Evolutionary conservation across 768 basidiomycete genomes (phyloP), one percentile per base, ranked within the genome.

Genomic region (Phaeotremella fagi): DNA sequence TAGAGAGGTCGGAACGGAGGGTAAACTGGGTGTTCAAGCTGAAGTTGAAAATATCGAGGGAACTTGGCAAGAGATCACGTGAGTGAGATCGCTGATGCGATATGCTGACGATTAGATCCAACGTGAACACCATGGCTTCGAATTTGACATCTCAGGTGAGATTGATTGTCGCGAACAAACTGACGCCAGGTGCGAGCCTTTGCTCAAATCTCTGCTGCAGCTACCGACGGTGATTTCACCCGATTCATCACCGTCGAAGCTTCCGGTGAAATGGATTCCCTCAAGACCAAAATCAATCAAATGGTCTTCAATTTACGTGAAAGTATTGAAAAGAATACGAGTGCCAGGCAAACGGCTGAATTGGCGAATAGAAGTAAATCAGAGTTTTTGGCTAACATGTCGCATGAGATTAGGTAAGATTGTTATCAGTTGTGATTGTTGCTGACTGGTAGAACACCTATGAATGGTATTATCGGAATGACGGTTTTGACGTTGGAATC

Each of bases 391-490:
- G 95, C 95, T 2, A 98, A 98, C 65, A 99, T 98, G 94, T 87
- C 85, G 5, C 92, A 95, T 72, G 90, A 92, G 77, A 94, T 92
- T 70, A 79, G 91, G 90, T 88, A 54, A 12, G 84, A 79, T 18
- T 20, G 4, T 23, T 26, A 43, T n/a, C 68, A 23, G 15, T n/a
- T 1, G 28, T 2, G 3, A 29, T 5, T 35, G 25, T 18, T 16
- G 31, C 29, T 46, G 44, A 52, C 7, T 7, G 38, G 15, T 50
- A 90, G 94, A 72, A 98, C 95, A 22, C 95, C 95, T 0, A 99
- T 98, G 94, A 99, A 98, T 71, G 94, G 95, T 69, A 99, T 99
- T 74, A 98, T 99, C 62, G 94, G 94, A n/a, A 91, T 99, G 91
- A 99, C 94, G 23, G 91, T 94, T 75, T 77, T 99, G 52, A 97